Conservation (phyloP, 176 grass and related monocot species). For the Aegilops tauschii region DNA sequence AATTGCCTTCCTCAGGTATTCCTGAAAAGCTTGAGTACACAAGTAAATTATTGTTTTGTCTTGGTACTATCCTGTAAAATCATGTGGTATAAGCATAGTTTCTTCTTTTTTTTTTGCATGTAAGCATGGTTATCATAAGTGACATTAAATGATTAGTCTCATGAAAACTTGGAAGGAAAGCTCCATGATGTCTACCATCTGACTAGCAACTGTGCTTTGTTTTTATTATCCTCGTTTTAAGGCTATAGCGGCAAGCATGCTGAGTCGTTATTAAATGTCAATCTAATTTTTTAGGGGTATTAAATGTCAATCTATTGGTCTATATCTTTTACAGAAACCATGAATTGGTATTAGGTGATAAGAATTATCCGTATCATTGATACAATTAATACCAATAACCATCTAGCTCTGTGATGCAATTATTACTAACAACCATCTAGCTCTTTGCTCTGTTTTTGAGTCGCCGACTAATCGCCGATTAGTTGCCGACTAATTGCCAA, state of each 20-base stretch:
- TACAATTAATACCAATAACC: not conserved
- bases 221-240: not conserved
- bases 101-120: not conserved
- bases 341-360: not conserved
- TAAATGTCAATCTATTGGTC: not conserved
- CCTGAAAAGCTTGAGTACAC: not conserved
- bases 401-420: constrained; percentile 4
- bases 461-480: no score
- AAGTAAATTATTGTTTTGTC: not conserved
- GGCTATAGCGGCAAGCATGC: not conserved
- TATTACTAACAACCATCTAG: not conserved
- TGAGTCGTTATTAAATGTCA: not conserved
- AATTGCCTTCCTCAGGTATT: constrained; percentile 77
- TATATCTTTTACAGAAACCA: not conserved
- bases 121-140: not conserved
- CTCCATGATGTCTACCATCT: not conserved
- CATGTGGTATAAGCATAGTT: not conserved
- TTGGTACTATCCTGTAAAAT: not conserved
- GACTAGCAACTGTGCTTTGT: not conserved
- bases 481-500: no score
- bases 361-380: not conserved
- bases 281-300: not conserved
- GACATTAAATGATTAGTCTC: not conserved
- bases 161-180: not conserved
- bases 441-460: not conserved